Conservation (phyloP, 2,329 filamentous ascomycete species). For the Coccinonectria pachysandricola region DNA sequence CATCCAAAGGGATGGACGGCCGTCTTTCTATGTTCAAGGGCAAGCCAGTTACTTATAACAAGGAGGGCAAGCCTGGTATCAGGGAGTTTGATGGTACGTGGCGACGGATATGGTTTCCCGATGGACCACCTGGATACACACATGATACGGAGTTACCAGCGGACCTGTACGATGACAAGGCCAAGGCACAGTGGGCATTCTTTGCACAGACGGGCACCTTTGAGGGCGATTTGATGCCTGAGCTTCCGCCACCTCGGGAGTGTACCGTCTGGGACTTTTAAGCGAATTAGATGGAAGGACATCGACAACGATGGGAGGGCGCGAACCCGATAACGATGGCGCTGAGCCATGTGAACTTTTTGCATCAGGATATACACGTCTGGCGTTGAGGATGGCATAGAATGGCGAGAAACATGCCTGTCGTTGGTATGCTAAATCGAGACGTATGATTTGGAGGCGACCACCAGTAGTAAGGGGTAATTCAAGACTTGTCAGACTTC, state of each 20-base stretch:
- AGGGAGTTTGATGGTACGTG: constrained; percentile 43
- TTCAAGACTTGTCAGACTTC: too few relatives aligned
- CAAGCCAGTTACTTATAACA: constrained; percentile 51
- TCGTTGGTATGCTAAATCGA: too few relatives aligned
- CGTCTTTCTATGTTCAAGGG: constrained; percentile 51
- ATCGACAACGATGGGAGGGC: constrained; percentile 1
- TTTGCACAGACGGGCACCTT: constrained; percentile 60
- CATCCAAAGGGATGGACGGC: constrained; percentile 30
- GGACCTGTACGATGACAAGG: constrained; percentile 47
- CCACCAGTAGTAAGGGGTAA: too few relatives aligned
- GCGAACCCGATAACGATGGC: too few relatives aligned
- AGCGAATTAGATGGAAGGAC: constrained; percentile 6
- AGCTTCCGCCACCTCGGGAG: constrained; percentile 67
- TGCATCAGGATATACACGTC: too few relatives aligned
- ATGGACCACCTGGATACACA: constrained; percentile 55
- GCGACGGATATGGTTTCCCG: constrained; percentile 62
- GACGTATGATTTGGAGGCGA: too few relatives aligned
- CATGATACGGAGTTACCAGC: constrained; percentile 51
- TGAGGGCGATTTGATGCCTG: constrained; percentile 60
- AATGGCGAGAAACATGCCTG: too few relatives aligned
- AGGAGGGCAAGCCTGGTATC: constrained; percentile 36
- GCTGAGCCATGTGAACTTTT: too few relatives aligned
- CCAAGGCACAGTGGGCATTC: constrained; percentile 52
- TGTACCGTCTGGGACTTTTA: constrained; percentile 67
- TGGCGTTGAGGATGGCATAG: constrained; percentile 9